phyloP scores from a whole-genome alignment of 352 stramenopile species.

The Pythium coloratum region DNA sequence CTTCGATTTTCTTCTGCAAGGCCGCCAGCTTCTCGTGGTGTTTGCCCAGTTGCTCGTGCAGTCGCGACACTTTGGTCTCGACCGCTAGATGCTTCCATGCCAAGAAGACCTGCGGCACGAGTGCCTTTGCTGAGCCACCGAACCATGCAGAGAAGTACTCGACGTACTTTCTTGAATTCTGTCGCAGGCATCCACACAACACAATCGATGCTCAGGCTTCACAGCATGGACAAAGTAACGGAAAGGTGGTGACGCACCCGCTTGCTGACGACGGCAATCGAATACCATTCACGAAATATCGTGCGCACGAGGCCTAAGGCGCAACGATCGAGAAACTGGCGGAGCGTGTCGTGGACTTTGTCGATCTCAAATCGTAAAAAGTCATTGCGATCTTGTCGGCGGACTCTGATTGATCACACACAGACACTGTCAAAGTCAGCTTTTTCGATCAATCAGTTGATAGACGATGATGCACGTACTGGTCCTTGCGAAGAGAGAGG shows the following conservation, averaged over 20 bases:
- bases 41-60: slow-evolving; percentile 38
- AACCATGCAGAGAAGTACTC: slow-evolving; percentile 76
- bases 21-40: slow-evolving; percentile 36
- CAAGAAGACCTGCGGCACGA: slow-evolving; percentile 55
- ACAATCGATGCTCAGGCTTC: not conserved
- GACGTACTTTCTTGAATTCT: slow-evolving; percentile 77
- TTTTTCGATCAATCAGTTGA: not conserved
- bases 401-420: slow-evolving; percentile 26
- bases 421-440: too few species aligned
- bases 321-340: slow-evolving; percentile 50
- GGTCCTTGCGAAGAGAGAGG: slow-evolving; percentile 45
- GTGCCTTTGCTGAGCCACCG: slow-evolving; percentile 44
- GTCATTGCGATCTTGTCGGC: slow-evolving; percentile 49
- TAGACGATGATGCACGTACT: slow-evolving; percentile 28
- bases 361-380: slow-evolving; percentile 57
- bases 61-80: slow-evolving; percentile 30
- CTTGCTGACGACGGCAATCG: slow-evolving; percentile 53
- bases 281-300: slow-evolving; percentile 73
- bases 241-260: slow-evolving; percentile 37
- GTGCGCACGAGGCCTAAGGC: slow-evolving; percentile 44
- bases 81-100: slow-evolving; percentile 48
- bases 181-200: not conserved
- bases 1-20: slow-evolving; percentile 56
- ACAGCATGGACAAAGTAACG: not conserved
- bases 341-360: slow-evolving; percentile 56